These are phyloP conservation scores for Lignosus rhinocerotis DNA, from an alignment of 1,284 basidiomycete genomes.

Conservation along the genomic window DNA sequence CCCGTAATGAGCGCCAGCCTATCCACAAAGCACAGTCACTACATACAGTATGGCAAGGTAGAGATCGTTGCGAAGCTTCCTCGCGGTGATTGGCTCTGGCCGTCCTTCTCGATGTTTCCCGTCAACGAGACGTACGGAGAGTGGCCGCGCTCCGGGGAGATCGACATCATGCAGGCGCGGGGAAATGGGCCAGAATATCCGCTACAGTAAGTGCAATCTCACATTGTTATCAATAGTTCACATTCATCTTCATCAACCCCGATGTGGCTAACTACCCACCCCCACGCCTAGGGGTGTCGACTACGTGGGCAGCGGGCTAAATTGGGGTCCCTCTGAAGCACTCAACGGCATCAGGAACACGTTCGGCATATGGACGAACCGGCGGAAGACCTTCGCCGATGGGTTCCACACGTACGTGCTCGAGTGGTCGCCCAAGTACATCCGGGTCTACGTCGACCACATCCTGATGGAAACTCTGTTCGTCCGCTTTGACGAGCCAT, in stretches of 20 bases:
- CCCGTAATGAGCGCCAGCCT: slow-evolving; percentile 83
- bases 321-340: slow-evolving; percentile 79
- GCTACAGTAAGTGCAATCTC: slow-evolving; percentile 53
- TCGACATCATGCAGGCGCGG: slow-evolving; percentile 82
- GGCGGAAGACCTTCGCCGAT: slow-evolving; percentile 67
- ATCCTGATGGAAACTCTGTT: slow-evolving; percentile 70
- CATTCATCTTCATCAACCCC: slow-evolving; percentile 8
- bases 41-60: slow-evolving; percentile 79
- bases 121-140: slow-evolving; percentile 70
- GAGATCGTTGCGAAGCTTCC: slow-evolving; percentile 83
- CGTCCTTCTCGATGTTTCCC: slow-evolving; percentile 88
- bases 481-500: slow-evolving; percentile 65
- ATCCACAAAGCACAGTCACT: slow-evolving; percentile 67
- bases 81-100: slow-evolving; percentile 63
- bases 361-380: slow-evolving; percentile 72
- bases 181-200: slow-evolving; percentile 71
- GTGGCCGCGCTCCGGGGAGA: slow-evolving; percentile 82
- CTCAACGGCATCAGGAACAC: slow-evolving; percentile 78
- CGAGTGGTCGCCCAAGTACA: slow-evolving; percentile 78
- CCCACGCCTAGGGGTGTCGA: slow-evolving; percentile 77
- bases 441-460: slow-evolving; percentile 78
- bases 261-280: not conserved
- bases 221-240: not conserved
- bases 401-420: slow-evolving; percentile 78
- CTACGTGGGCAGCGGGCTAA: slow-evolving; percentile 75